Evolutionary conservation across 129 eudicot species (phyloP), one percentile per base, ranked within the genome.

Genomic region (Smallanthus sonchifolius): DNA sequence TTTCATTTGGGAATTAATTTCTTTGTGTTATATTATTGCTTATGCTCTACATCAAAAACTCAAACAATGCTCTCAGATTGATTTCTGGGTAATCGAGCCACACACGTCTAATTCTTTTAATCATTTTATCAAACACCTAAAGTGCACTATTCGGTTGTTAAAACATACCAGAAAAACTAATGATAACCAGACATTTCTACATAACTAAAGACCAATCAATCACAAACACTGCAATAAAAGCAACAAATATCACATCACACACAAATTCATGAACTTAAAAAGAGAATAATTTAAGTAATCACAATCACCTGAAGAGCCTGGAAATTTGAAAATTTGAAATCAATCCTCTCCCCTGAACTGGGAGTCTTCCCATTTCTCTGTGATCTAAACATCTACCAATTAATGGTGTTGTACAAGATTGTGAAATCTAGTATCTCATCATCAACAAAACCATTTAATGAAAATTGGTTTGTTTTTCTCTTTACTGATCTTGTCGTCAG

Each of bases 241-340:
- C 60, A 49, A 37, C 64, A 69, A 32, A 57, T 17, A 67, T 32
- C 47, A 16, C 19, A 67, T 32, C 47, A 16, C 35, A 65, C 44
- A 38, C 19, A 16, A 28, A 52, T n/a, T 28, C 39, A 48, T 38
- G 14, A 45, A 45, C 11, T n/a, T 20, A 7, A 3, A 45, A 14
- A 42, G 10, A 39, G 13, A 70, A 39, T 36, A 63, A 5, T 11
- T 42, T 7, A 42, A 42, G 45, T 7, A 38, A 8, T 20, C 51
- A 57, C 10, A 9, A 35, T 56, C 19, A 93, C 98, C 96, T 90
- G 96, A 56, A 93, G 83, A 75, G 95, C 95, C 77, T 93, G 98
- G 17, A 93, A 83, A 65, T 82, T 81, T 81, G 96, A 90, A 78
- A 93, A 90, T 36, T 78, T 86, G 84, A 90, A 93, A 77, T 90